Evolutionary conservation across 441 rosid species (phyloP), one percentile per base, ranked within the genome.

Genomic region (Corymbia calophylla): DNA sequence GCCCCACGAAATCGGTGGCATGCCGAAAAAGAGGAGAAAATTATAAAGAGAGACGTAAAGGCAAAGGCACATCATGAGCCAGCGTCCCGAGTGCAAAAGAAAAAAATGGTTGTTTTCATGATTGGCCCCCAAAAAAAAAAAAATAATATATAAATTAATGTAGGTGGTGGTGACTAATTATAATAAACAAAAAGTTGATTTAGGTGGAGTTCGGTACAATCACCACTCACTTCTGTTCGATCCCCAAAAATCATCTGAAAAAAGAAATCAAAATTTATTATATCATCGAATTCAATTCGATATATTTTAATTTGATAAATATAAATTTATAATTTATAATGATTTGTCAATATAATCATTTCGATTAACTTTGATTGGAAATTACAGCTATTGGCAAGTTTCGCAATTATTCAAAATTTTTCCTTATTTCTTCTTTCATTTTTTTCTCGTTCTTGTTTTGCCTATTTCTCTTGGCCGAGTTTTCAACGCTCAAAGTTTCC

Each of bases 371-470:
- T 58, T 58, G 2, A 14, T 0, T 0, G 1, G 5, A 62, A 62
- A 62, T 29, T 2, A 1, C 5, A 5, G 0, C 29, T 1, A 3
- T 62, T 0, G 0, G 2, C 2, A 1, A 62, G 9, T 62, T 60
- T 62, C 18, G 15, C 18, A 62, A 29, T 29, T 62, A 6, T 29
- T 62, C 5, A 29, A 62, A 62, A 62, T 58, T 25, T 25, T 62
- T 62, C 9, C 4, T 6, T 39, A 5, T 39, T 29, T 29, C 2
- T 62, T 7, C 4, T 60, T 60, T 29, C 2, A n/a, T 9, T 58
- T 58, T 25, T 60, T 60, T 12, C 27, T 1, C 1, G 6, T 54
- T 54, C 18, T 54, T 54, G 18, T 54, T 54, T 54, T 18, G 13
- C 53, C 23, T 29, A 13, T 29, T 1, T 62, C 70, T 29, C 29